Evolutionary conservation across 106 monocot species (phyloP).

Genomic region (Apostasia ramifera): DNA sequence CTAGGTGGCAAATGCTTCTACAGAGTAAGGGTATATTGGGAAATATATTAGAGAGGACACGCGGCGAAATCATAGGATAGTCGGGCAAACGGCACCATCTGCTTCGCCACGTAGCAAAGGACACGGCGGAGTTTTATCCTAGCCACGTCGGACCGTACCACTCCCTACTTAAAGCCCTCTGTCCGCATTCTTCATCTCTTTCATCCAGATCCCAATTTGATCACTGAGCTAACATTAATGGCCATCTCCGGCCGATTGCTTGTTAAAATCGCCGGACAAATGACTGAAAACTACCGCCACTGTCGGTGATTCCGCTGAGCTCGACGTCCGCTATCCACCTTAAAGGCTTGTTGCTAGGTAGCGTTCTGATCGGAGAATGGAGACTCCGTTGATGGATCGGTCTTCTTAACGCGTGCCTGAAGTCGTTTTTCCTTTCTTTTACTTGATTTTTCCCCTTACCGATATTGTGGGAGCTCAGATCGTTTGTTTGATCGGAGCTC

Average conservation of each 20-base stretch:
- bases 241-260: background rate
- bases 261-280: background rate
- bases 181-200: background rate
- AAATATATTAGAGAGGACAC: constrained; percentile 1
- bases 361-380: background rate
- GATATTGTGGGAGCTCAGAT: background rate
- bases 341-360: background rate
- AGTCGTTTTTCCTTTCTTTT: constrained; percentile 3
- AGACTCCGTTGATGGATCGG: background rate
- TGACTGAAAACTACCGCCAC: background rate
- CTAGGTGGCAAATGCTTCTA: background rate
- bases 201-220: constrained; percentile 1
- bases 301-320: background rate
- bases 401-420: constrained; percentile 1
- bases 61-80: background rate
- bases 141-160: constrained; percentile 13
- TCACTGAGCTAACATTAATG: background rate
- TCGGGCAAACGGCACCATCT: background rate
- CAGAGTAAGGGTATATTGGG: constrained; percentile 2
- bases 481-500: constrained; percentile 3
- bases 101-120: constrained; percentile 9
- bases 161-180: background rate
- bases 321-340: background rate
- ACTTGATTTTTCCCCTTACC: constrained; percentile 1
- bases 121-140: constrained; percentile 1